phyloP scores from a whole-genome alignment of 169 alveolate genomes.

The Eimeria maxima region DNA sequence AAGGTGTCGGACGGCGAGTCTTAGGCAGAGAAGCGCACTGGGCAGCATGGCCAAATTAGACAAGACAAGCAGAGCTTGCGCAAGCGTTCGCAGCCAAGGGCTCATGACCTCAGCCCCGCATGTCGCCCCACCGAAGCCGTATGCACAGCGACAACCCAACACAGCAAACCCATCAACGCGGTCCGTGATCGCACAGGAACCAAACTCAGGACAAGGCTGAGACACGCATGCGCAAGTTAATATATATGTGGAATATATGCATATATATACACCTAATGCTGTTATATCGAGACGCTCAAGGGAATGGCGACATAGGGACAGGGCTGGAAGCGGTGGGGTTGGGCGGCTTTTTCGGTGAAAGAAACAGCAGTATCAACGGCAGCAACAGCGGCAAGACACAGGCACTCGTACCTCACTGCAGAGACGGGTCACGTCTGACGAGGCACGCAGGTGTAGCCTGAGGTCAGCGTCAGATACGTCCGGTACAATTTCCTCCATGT shows the following conservation, averaged over 20 bases:
- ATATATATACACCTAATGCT: no score
- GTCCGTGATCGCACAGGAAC: constrained; percentile 36
- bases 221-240: no score
- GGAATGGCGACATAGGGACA: no score
- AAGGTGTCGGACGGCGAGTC: constrained; percentile 33
- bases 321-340: no score
- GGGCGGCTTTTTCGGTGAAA: no score
- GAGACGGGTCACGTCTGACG: constrained; percentile 9
- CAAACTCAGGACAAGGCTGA: constrained; percentile 5
- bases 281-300: no score
- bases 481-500: not conserved
- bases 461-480: constrained; percentile 31
- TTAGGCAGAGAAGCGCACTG: constrained; percentile 14
- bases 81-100: not conserved
- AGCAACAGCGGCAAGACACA: no score
- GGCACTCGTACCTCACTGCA: constrained; percentile 48
- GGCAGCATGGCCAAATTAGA: constrained; percentile 42
- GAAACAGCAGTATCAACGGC: no score
- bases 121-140: constrained; percentile 9
- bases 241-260: no score
- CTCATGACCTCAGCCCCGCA: not conserved
- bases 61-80: not conserved
- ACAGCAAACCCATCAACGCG: constrained; percentile 38
- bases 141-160: constrained; percentile 38
- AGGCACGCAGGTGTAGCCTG: not conserved